Base-by-base conservation (phyloP, 345 rosid genomes). In the Eucalyptus rudis region DNA sequence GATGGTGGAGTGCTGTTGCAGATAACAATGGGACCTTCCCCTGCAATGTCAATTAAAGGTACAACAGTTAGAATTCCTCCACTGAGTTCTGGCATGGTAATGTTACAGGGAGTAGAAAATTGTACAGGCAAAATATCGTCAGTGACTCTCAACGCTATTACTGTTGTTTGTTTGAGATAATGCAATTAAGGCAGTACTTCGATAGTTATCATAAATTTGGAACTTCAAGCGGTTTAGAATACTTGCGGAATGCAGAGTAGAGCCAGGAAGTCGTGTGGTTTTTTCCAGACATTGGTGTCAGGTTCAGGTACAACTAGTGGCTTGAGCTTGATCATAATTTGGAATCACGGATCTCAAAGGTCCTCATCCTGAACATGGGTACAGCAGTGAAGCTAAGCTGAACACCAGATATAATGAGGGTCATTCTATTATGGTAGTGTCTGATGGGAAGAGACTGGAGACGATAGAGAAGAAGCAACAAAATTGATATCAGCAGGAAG, bases 1-100 rank as follows among this genome's bases (percentile, higher is more conserved):
- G 91, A 92, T 95, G 96, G 93, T 96, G 96, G 80, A 96, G 86
- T 5, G 96, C 96, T 91, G 92, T 94, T 51, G 91, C 51, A 25
- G 98, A 95, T 86, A 95, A 91, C 91, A 96, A 71, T 13, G 96
- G 98, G 31, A 92, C 94, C 90, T 94, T 93, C 14, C 29, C 85
- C 85, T 96, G 92, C 58, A 88, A 66, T 66, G 79, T 66, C 79
- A 66, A 19, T 14, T 68, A 8, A 17, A 33, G 80, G 24, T 13
- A 88, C 80, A 84, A 85, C 25, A 2, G 87, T 56, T 29, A 79
- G 40, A 4, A 68, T 59, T 64, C 54, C 7, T 24, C 87, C 52
- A n/a, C 31, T 86, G 43, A 49, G 44, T 68, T 33, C 44, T 68
- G 44, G 80, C 80, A 86, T 49, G 25, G 20, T 7, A 50, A 54